Evolutionary conservation across 257 asterid genomes (phyloP).

Genomic region (Nicotiana sylvestris): DNA sequence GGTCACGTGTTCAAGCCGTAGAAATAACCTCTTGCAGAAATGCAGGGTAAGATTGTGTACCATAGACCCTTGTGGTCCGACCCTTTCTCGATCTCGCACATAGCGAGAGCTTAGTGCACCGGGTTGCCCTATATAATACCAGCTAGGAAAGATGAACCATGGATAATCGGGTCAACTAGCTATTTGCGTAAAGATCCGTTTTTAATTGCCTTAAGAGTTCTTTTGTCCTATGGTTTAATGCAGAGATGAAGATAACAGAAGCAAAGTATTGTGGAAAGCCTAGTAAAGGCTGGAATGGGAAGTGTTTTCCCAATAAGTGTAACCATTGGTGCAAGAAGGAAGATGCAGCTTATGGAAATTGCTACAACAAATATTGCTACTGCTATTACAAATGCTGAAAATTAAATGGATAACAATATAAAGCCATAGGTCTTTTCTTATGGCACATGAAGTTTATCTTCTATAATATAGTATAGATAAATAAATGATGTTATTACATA

Average conservation of each 20-base stretch:
- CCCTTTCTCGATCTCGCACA: no score
- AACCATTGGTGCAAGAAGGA: conserved; percentile 3
- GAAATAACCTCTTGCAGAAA: no score
- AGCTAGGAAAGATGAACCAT: no score
- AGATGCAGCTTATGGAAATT: conserved; percentile 2
- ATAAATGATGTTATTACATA: background rate
- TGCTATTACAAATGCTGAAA: conserved; percentile 5
- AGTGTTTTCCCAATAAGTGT: background rate
- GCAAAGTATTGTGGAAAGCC: conserved; percentile 1
- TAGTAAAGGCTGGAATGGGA: background rate
- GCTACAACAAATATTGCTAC: background rate
- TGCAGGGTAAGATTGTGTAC: no score
- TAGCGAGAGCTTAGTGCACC: no score
- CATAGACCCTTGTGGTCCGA: no score
- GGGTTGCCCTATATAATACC: no score
- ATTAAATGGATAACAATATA: background rate
- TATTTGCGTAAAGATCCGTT: no score
- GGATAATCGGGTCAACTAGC: no score
- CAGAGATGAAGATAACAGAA: conserved; percentile 1
- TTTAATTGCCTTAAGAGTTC: background rate
- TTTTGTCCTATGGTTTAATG: background rate
- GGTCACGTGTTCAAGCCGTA: no score
- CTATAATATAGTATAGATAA: background rate
- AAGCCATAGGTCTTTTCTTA: background rate
- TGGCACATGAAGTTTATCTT: background rate